A percentile compares a stretch with the other conserved stretches of the same genome.
phyloP scores from a whole-genome alignment of 2,329 filamentous ascomycete genomes.

The Aspergillus sp. region DNA sequence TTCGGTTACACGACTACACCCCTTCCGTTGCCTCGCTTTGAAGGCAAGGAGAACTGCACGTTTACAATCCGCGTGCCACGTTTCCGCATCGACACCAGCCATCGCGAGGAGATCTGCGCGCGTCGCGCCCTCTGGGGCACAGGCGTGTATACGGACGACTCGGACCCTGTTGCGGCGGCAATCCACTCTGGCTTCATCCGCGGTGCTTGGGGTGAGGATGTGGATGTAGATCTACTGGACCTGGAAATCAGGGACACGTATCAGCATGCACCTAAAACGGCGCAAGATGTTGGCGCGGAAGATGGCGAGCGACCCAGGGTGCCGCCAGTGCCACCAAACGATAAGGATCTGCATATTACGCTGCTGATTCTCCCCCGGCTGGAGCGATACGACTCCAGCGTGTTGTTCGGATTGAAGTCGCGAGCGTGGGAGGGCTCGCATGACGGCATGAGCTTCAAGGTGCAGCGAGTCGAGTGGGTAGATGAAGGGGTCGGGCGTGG shows the following conservation, averaged over 20 bases:
- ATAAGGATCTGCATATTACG: conserved; percentile 84
- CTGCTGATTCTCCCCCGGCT: conserved; percentile 79
- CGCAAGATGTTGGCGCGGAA: conserved; percentile 38
- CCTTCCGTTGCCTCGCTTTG: conserved; percentile 73
- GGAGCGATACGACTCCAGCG: conserved; percentile 72
- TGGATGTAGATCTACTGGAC: conserved; percentile 69
- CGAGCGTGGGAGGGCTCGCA: conserved; percentile 76
- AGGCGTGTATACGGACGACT: conserved; percentile 94
- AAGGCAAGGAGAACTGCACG: conserved; percentile 82
- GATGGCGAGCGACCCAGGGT: conserved; percentile 34
- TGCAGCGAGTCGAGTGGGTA: conserved; percentile 81
- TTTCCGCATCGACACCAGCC: conserved; percentile 68
- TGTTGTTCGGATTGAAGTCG: conserved; percentile 78
- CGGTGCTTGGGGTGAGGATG: conserved; percentile 80
- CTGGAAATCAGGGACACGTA: conserved; percentile 53
- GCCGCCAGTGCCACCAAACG: conserved; percentile 56
- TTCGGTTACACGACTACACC: conserved; percentile 63
- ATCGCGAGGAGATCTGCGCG: conserved; percentile 80
- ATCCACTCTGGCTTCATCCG: conserved; percentile 92
- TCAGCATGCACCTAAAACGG: conserved; percentile 44
- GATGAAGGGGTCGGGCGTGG: conserved; percentile 62
- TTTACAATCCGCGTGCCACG: conserved; percentile 85
- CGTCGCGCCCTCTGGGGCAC: conserved; percentile 87
- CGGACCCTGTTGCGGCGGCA: conserved; percentile 86
- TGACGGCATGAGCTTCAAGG: conserved; percentile 86